A percentile compares a stretch with the other conserved stretches of the same genome.
These are phyloP conservation scores for Apophysomyces ossiformis DNA, from an alignment of 371 early-diverging fungal genomes.

Conservation along the genomic window DNA sequence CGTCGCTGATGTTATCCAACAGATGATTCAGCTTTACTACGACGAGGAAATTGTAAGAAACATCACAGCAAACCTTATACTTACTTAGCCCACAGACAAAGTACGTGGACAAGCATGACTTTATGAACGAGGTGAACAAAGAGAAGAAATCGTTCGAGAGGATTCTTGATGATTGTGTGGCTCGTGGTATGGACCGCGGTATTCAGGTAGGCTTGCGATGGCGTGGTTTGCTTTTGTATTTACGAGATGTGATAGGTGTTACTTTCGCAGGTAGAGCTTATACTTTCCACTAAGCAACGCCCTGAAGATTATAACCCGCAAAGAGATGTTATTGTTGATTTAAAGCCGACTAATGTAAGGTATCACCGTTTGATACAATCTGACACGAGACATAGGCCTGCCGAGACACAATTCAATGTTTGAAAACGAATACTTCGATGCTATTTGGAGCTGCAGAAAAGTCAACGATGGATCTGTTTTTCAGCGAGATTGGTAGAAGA, in stretches of 20 bases:
- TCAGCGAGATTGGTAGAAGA: conserved; percentile 85
- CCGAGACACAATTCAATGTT: conserved; percentile 75
- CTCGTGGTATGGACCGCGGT: conserved; percentile 83
- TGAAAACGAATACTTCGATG: conserved; percentile 77
- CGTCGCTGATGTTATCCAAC: conserved; percentile 84
- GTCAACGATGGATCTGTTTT: conserved; percentile 87
- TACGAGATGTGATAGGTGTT: conserved; percentile 49
- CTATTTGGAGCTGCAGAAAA: conserved; percentile 81
- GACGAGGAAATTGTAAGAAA: conserved; percentile 60
- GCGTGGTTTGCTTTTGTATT: neutral
- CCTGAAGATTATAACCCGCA: conserved; percentile 74
- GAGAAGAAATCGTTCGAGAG: conserved; percentile 86
- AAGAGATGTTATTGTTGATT: conserved; percentile 46
- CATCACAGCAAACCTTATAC: neutral
- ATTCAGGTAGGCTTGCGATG: conserved; percentile 59
- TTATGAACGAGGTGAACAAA: conserved; percentile 79
- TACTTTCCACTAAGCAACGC: conserved; percentile 67
- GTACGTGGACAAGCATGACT: conserved; percentile 83
- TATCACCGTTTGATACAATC: neutral
- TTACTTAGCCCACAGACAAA: conserved; percentile 20
- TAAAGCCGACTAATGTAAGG: conserved; percentile 71
- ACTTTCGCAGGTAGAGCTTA: conserved; percentile 77
- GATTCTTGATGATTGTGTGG: conserved; percentile 82
- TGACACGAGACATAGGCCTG: conserved; percentile 46
- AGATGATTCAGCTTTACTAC: conserved; percentile 88